phyloP scores from a whole-genome alignment of 345 rosid species.

The Gossypium thurberi region DNA sequence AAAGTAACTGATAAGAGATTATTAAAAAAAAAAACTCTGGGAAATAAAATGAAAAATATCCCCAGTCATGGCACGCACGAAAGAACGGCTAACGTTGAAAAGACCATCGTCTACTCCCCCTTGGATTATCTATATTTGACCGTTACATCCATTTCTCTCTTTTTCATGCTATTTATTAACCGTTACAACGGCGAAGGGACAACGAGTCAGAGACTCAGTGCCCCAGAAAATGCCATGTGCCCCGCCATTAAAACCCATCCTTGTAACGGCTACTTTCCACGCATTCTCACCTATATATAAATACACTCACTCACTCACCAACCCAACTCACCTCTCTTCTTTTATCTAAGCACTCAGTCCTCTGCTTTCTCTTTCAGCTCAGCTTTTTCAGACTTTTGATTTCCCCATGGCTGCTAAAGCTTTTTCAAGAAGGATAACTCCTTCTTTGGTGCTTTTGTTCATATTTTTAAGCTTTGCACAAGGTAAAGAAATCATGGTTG shows the following conservation, averaged over 20 bases:
- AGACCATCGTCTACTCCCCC: background rate
- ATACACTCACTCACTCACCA: background rate
- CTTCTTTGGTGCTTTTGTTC: background rate
- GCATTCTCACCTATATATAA: slow-evolving; percentile 3
- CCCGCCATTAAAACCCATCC: background rate
- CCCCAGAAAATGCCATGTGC: slow-evolving; percentile 4
- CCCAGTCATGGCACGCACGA: no score
- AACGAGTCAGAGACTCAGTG: background rate
- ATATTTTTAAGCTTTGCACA: background rate
- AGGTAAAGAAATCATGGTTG: slow-evolving; percentile 27
- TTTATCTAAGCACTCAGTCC: no score
- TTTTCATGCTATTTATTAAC: slow-evolving; percentile 1
- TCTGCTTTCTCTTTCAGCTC: background rate
- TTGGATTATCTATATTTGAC: slow-evolving; percentile 5
- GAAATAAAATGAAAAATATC: no score
- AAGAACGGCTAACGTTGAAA: background rate
- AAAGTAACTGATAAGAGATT: no score
- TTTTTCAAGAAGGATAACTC: slow-evolving; percentile 1
- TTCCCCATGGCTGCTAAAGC: background rate
- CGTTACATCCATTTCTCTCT: background rate
- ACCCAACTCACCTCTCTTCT: background rate
- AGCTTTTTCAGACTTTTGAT: background rate
- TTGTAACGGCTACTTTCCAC: slow-evolving; percentile 40
- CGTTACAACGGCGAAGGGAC: slow-evolving; percentile 11
- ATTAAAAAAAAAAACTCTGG: no score